These are phyloP conservation scores for Fusarium sp. DNA, from an alignment of 2,329 filamentous ascomycete species.

Conservation along the genomic window DNA sequence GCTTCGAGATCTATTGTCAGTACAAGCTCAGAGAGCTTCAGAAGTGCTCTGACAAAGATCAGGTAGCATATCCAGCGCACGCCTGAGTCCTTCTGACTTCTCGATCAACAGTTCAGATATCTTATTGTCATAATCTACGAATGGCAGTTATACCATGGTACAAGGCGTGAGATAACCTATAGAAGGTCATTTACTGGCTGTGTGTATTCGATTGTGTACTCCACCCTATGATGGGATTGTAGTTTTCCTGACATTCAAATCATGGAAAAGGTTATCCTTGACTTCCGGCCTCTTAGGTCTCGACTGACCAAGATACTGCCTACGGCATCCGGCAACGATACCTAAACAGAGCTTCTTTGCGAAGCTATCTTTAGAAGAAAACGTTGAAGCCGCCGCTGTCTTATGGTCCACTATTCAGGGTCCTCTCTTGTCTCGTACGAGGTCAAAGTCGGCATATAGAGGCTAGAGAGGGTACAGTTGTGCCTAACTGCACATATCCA, in stretches of 20 bases:
- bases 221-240: not conserved
- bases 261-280: not conserved
- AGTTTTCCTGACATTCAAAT: not conserved
- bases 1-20: no score
- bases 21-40: not conserved
- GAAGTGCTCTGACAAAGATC: not conserved
- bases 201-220: not conserved
- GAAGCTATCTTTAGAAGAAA: not conserved
- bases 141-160: not conserved
- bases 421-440: not conserved
- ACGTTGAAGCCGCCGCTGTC: not conserved
- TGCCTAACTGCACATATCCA: not conserved
- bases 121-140: not conserved
- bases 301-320: not conserved
- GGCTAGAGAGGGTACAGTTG: not conserved
- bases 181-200: not conserved
- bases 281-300: not conserved
- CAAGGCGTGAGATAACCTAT: not conserved
- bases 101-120: not conserved
- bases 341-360: not conserved
- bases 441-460: not conserved
- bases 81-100: not conserved
- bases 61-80: not conserved
- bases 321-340: not conserved
- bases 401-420: not conserved